Percentiles rank a stretch among this genome's conserved stretches.
Conservation (phyloP, 1,284 basidiomycete species). For the Ganoderma lingzhi region DNA sequence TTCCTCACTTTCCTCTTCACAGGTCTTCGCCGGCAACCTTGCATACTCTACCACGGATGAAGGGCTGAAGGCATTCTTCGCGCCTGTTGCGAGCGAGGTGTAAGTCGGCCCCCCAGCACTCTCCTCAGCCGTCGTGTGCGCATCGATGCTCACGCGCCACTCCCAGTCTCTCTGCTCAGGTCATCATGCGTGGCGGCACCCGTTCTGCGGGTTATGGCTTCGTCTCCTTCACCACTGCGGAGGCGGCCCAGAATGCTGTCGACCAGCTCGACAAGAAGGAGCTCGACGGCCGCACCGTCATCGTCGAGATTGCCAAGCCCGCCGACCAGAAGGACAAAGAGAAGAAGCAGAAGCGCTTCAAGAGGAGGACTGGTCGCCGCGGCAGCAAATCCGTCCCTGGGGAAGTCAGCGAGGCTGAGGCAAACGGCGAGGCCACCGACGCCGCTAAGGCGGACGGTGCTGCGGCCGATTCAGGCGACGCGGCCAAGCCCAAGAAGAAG, state of each 20-base stretch:
- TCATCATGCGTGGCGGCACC: constrained; percentile 77
- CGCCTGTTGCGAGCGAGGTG: constrained; percentile 83
- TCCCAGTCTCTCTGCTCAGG: constrained; percentile 58
- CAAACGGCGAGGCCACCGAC: constrained; percentile 69
- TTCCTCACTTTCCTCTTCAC: constrained; percentile 31
- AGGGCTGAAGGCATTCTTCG: constrained; percentile 90
- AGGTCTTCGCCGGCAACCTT: constrained; percentile 92
- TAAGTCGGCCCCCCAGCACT: constrained; percentile 57
- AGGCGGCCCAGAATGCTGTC: constrained; percentile 88
- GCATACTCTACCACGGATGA: constrained; percentile 89
- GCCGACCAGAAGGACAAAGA: constrained; percentile 86
- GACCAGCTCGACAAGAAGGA: constrained; percentile 87
- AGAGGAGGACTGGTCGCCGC: constrained; percentile 81
- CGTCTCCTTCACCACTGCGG: constrained; percentile 81
- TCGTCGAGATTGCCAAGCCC: constrained; percentile 91
- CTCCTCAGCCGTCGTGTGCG: constrained; percentile 18
- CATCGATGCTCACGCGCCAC: constrained; percentile 22
- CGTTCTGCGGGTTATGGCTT: constrained; percentile 93
- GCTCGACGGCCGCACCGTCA: constrained; percentile 87
- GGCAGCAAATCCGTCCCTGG: constrained; percentile 85
- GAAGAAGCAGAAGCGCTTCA: constrained; percentile 77
- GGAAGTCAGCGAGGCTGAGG: constrained; percentile 86
- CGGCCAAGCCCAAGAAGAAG: constrained; percentile 82
- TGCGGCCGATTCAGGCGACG: constrained; percentile 58
- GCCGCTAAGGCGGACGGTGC: constrained; percentile 58